Percentiles rank a stretch among this genome's conserved stretches.
These are phyloP conservation scores for Boletus patriciae DNA, from an alignment of 768 basidiomycete genomes.

Conservation along the genomic window DNA sequence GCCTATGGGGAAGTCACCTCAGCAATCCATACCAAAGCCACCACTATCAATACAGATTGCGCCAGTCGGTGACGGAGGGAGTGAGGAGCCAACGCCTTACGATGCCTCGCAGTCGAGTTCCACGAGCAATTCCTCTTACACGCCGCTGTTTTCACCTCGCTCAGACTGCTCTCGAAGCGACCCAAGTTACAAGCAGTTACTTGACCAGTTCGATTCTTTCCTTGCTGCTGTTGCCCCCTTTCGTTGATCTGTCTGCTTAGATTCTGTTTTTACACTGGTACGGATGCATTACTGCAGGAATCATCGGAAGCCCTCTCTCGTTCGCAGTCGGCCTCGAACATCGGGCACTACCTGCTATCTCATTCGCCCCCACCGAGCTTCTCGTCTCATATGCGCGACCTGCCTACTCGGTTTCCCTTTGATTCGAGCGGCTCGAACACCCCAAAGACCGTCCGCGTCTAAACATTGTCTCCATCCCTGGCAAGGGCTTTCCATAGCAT, in stretches of 20 bases:
- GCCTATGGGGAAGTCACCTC: slow-evolving; percentile 13
- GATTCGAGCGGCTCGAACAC: slow-evolving; percentile 29
- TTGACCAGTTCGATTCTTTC: slow-evolving; percentile 54
- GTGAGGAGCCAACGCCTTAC: slow-evolving; percentile 48
- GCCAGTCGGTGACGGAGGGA: slow-evolving; percentile 22
- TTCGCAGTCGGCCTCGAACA: slow-evolving; percentile 52
- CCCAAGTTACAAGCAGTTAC: slow-evolving; percentile 58
- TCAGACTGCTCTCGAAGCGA: slow-evolving; percentile 28
- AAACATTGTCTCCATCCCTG: not conserved
- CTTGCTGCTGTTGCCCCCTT: not conserved
- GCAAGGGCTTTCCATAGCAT: not conserved
- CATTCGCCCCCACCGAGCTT: slow-evolving; percentile 32
- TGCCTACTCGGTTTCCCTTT: slow-evolving; percentile 27
- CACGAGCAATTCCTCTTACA: slow-evolving; percentile 46
- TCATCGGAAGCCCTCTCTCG: slow-evolving; percentile 34
- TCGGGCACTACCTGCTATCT: slow-evolving; percentile 50
- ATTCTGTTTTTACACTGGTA: slow-evolving; percentile 81
- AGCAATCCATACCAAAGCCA: slow-evolving; percentile 3
- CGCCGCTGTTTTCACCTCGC: slow-evolving; percentile 43
- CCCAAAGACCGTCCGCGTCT: slow-evolving; percentile 26
- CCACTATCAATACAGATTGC: slow-evolving; percentile 14
- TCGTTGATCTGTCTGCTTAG: slow-evolving; percentile 37
- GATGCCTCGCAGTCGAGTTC: slow-evolving; percentile 44
- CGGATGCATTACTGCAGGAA: slow-evolving; percentile 38
- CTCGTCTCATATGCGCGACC: slow-evolving; percentile 20